phyloP scores from a whole-genome alignment of 1,284 basidiomycete species.

The Papiliotrema terrestris region DNA sequence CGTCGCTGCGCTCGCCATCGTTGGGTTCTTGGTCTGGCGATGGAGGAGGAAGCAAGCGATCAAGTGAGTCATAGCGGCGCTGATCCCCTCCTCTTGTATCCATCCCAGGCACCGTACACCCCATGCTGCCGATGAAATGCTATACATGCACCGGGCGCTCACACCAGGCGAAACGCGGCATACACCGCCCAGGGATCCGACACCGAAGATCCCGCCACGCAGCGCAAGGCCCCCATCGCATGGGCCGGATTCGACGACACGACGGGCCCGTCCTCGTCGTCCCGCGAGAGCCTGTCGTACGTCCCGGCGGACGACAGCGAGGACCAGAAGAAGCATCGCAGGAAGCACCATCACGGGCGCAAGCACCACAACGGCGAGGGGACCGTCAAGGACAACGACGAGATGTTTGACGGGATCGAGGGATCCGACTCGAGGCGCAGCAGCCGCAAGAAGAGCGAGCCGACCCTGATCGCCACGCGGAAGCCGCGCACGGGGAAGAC shows the following conservation, averaged over 20 bases:
- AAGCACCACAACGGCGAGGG: too few species aligned
- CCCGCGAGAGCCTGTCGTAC: not conserved
- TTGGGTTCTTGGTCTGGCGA: conserved; percentile 10
- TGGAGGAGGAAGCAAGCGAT: conserved; percentile 6
- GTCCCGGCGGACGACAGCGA: not conserved
- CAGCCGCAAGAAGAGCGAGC: not conserved
- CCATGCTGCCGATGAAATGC: too few species aligned
- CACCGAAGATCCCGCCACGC: not conserved
- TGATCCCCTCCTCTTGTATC: not conserved
- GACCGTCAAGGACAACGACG: not conserved
- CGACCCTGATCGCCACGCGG: not conserved
- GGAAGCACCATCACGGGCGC: not conserved
- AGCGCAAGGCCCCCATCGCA: not conserved
- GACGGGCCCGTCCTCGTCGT: not conserved
- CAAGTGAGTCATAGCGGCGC: conserved; percentile 10
- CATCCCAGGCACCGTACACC: too few species aligned
- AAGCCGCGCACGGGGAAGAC: conserved; percentile 23
- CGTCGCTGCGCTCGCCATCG: conserved; percentile 13
- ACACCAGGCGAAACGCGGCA: not conserved
- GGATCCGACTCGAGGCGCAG: not conserved
- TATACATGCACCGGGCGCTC: too few species aligned
- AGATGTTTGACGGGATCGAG: not conserved
- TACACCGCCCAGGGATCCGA: not conserved
- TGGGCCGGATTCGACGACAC: conserved; percentile 1
- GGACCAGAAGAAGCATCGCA: not conserved